Conservation (phyloP, 768 basidiomycete genomes). For the Tylopilus vinaceipallidus region DNA sequence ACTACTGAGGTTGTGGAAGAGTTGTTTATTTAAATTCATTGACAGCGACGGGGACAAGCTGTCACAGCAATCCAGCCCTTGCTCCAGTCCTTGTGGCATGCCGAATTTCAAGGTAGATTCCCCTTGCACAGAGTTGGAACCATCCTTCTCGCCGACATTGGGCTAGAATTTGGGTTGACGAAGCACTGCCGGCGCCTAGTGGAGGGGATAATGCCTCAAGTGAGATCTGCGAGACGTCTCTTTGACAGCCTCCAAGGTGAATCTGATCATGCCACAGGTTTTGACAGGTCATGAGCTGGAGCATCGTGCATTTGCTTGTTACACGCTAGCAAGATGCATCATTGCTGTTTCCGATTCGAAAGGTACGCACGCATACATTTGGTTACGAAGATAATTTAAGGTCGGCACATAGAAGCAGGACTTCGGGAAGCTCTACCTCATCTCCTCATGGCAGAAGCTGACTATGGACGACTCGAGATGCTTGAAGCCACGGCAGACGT, state of each 20-base stretch:
- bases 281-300: slow-evolving; percentile 72
- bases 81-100: slow-evolving; percentile 71
- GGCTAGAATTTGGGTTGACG: slow-evolving; percentile 75
- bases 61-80: slow-evolving; percentile 62
- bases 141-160: slow-evolving; percentile 73
- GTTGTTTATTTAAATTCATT: slow-evolving; percentile 4
- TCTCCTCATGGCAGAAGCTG: slow-evolving; percentile 61
- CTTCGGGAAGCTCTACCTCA: slow-evolving; percentile 60
- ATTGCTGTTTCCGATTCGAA: slow-evolving; percentile 52
- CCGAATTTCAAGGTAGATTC: slow-evolving; percentile 73
- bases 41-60: slow-evolving; percentile 63
- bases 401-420: slow-evolving; percentile 25
- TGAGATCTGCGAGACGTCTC: slow-evolving; percentile 27
- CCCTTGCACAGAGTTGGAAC: slow-evolving; percentile 66
- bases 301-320: slow-evolving; percentile 71
- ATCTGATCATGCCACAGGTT: slow-evolving; percentile 41
- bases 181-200: slow-evolving; percentile 61
- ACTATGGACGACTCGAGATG: slow-evolving; percentile 61
- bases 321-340: slow-evolving; percentile 72
- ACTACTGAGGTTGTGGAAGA: slow-evolving; percentile 14
- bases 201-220: slow-evolving; percentile 83
- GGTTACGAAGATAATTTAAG: slow-evolving; percentile 15
- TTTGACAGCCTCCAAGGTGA: neutral
- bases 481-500: slow-evolving; percentile 60
- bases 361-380: slow-evolving; percentile 36